Evolutionary conservation across 1,284 basidiomycete species (phyloP), one percentile per base, ranked within the genome.

Genomic region (Cutaneotrichosporon sp.): DNA sequence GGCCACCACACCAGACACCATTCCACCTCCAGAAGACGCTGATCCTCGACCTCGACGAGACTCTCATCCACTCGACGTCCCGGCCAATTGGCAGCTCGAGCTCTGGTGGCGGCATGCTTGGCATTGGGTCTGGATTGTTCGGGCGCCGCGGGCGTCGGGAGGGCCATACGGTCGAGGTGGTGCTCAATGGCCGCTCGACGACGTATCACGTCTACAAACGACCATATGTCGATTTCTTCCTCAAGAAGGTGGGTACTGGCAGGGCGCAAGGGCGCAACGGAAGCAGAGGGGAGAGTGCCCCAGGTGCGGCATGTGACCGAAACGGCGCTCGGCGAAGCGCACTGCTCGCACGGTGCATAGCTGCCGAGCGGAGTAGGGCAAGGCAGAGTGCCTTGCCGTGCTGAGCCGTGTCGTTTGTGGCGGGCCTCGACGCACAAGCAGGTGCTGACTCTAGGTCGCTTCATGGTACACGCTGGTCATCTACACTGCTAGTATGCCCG

Each of bases 171-270:
- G 93, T 99, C n/a, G 96, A 99, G 76, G 97, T 99, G 31, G 88
- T 94, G 16, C 81, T 98, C 40, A 90, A 90, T 47, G 96, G 91
- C 22, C 85, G 89, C 64, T 92, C 89, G 70, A 96, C 94, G 2
- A 84, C 93, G 47, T 99, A 99, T 79, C 96, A 98, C 80, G 96
- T 99, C 56, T 98, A 99, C 83, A 99, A 99, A 81, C 87, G 96
- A 61, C 96, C 96, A 2, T 96, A 92, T 83, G 93, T 90, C 63
- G 96, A 98, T 81, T 97, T 90, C 81, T 97, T 97, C 77, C 84
- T 97, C 68, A 86, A 92, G 73, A 97, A 95, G 83, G 93, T 93
- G 69, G 73, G 88, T 70, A 30, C 13, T 32, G 18, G 21, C 13
- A 5, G 31, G 30, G 30, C 58, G 21, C 16, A 18, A 13, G 42